A percentile compares a stretch with the other conserved stretches of the same genome.
Conservation (phyloP, 805 yeast genomes). For the Candida lessepsii region DNA sequence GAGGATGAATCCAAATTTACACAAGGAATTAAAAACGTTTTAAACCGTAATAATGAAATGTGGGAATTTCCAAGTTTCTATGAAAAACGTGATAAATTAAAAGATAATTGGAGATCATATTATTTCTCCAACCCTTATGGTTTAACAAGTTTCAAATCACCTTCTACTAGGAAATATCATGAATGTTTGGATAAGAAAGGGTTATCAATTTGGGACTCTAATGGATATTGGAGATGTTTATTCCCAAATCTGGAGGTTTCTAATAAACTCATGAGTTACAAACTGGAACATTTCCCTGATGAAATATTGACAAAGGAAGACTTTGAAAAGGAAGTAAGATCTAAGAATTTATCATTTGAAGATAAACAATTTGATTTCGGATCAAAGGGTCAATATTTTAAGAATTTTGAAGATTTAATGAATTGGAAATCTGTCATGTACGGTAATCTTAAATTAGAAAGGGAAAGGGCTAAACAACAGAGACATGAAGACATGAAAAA, state of each 20-base stretch:
- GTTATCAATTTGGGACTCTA: slow-evolving; percentile 73
- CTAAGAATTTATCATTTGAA: slow-evolving; percentile 10
- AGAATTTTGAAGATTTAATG: slow-evolving; percentile 60
- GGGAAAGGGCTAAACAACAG: slow-evolving; percentile 17
- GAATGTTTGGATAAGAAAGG: slow-evolving; percentile 69
- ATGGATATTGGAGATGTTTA: slow-evolving; percentile 89
- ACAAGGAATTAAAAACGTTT: not conserved
- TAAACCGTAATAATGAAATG: slow-evolving; percentile 8
- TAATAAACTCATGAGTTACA: slow-evolving; percentile 28
- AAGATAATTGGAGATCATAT: slow-evolving; percentile 1
- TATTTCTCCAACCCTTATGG: slow-evolving; percentile 37
- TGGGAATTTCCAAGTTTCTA: slow-evolving; percentile 19
- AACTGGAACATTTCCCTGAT: slow-evolving; percentile 24
- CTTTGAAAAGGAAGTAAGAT: slow-evolving; percentile 37
- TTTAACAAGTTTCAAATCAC: slow-evolving; percentile 53
- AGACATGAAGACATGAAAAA: slow-evolving; percentile 3
- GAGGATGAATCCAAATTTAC: slow-evolving; percentile 9
- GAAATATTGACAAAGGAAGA: slow-evolving; percentile 56
- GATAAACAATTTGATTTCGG: slow-evolving; percentile 36
- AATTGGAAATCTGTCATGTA: slow-evolving; percentile 65
- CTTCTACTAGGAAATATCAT: slow-evolving; percentile 56
- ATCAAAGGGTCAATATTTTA: slow-evolving; percentile 59
- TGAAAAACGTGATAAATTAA: slow-evolving; percentile 4
- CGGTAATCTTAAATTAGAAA: slow-evolving; percentile 40
- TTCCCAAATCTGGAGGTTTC: slow-evolving; percentile 57